These are phyloP conservation scores for Ceratocystis albifundus DNA, from an alignment of 2,329 filamentous ascomycete genomes.

Conservation along the genomic window DNA sequence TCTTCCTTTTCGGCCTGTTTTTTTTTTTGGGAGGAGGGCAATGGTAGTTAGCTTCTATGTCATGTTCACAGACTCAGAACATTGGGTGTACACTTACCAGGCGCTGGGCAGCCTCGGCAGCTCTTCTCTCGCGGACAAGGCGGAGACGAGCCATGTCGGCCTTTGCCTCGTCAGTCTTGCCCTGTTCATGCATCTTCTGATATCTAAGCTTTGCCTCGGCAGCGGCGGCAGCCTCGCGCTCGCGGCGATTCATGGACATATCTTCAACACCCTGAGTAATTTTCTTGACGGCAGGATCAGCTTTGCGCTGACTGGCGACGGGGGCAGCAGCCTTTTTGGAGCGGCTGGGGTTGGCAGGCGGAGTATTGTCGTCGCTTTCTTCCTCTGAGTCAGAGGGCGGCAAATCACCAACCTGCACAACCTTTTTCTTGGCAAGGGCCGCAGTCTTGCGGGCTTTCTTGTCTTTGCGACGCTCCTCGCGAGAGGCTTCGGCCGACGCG, in stretches of 20 bases:
- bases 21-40: too few species aligned
- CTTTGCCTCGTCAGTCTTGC: conserved; percentile 92
- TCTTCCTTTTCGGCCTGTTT: conserved; percentile 48
- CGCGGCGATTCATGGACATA: conserved; percentile 39
- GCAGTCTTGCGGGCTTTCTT: conserved; percentile 88
- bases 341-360: conserved; percentile 82
- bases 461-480: conserved; percentile 76
- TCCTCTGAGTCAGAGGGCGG: conserved; percentile 55
- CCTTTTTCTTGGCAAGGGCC: conserved; percentile 64
- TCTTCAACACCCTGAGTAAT: conserved; percentile 47
- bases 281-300: conserved; percentile 39
- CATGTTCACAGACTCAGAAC: too few species aligned
- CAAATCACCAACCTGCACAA: conserved; percentile 73
- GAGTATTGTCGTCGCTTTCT: conserved; percentile 45
- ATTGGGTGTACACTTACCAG: conserved; percentile 42
- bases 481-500: conserved; percentile 44
- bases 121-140: conserved; percentile 74
- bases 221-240: conserved; percentile 68
- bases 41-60: too few species aligned
- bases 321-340: conserved; percentile 47
- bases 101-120: conserved; percentile 70
- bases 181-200: conserved; percentile 80
- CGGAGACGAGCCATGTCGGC: conserved; percentile 74
- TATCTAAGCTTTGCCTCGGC: conserved; percentile 82
- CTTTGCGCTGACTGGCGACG: conserved; percentile 46